Evolutionary conservation across 805 yeast genomes (phyloP), one percentile per base, ranked within the genome.

Genomic region (Candida qinlingensis): DNA sequence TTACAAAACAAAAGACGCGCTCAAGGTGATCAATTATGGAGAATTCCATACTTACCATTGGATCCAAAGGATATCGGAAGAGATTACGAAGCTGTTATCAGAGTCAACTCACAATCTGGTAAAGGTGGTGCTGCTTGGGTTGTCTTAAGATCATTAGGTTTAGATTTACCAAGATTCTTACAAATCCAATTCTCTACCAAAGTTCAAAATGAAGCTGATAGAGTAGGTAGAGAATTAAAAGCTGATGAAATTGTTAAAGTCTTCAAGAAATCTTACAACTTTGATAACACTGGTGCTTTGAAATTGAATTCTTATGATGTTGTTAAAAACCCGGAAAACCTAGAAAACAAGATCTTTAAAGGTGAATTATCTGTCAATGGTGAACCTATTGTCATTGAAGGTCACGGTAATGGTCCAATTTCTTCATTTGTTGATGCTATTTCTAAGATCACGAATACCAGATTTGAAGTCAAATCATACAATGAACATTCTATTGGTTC

Each of bases 121-220:
- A 85, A 85, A 67, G 92, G 92, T 63, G 92, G 92, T 67, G 88
- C 91, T 41, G 88, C 91, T 26, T 85, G 92, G 92, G 80, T 85
- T 48, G 75, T 85, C 53, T 76, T 83, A 61, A 75, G 87, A 68
- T 72, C 85, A 33, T 69, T 83, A 57, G 90, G 87, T 53, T 71
- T 85, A 56, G 92, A 85, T 61, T 70, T 85, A 54, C 92, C 92
- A 64, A 77, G 89, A 71, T 71, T 70, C 47, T 69, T 85, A 67
- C 92, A 85, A 70, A 79, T 85, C 48, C 75, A 75, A 50, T 85
- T 85, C 67, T 82, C 89, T 11, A 71, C 73, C 30, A 67, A 77
- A 51, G 89, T 85, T 39, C 92, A 85, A 69, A 57, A 65, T 11
- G 70, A 66, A 47, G 90, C 92, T 42, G 92, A 85, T 61, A 48